Evolutionary conservation across 495 filamentous ascomycete genomes (phyloP).

Genomic region (Aspergillus wentii): DNA sequence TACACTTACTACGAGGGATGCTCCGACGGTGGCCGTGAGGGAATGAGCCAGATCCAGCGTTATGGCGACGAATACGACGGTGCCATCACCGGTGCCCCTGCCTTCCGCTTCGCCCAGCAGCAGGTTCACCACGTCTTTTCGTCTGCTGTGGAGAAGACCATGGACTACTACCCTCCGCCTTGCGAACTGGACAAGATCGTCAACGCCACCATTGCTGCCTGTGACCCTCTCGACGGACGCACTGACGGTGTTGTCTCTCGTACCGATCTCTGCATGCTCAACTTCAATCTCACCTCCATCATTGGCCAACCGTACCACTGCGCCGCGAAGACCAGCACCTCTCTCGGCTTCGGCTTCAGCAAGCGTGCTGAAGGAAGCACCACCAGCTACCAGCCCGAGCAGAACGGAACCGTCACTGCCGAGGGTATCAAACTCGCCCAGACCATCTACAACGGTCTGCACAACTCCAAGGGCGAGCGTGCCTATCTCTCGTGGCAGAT

Average conservation of each 20-base stretch:
- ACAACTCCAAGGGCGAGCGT: slow-evolving; percentile 24
- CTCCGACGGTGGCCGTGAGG: slow-evolving; percentile 34
- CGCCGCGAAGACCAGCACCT: slow-evolving; percentile 30
- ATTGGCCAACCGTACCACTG: slow-evolving; percentile 48
- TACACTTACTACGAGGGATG: slow-evolving; percentile 38
- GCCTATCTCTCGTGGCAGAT: slow-evolving; percentile 32
- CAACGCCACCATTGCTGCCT: slow-evolving; percentile 45
- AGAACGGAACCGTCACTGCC: slow-evolving; percentile 25
- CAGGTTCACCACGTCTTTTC: slow-evolving; percentile 47
- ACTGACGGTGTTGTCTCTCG: slow-evolving; percentile 49
- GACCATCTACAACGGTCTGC: slow-evolving; percentile 27
- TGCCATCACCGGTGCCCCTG: slow-evolving; percentile 44
- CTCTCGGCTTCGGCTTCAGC: slow-evolving; percentile 32
- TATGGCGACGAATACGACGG: slow-evolving; percentile 48
- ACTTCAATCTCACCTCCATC: slow-evolving; percentile 38
- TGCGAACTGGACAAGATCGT: slow-evolving; percentile 49
- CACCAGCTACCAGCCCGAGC: slow-evolving; percentile 23
- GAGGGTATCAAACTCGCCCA: slow-evolving; percentile 25
- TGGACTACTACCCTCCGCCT: slow-evolving; percentile 45
- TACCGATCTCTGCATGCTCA: slow-evolving; percentile 45
- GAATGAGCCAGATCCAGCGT: slow-evolving; percentile 48
- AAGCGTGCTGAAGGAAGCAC: slow-evolving; percentile 27
- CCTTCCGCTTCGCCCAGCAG: slow-evolving; percentile 45
- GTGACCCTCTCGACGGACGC: slow-evolving; percentile 48
- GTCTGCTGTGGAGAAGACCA: slow-evolving; percentile 36